Percentiles rank a stretch among this genome's conserved stretches.
Evolutionary conservation across 306 rosid species (phyloP).

Genomic region (barrel medic (Medicago truncatula)): MtrunA17r5.0-ANR NC_053048.1:30524501-30525000

Average conservation of each 20-base stretch:
- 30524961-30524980: no score
- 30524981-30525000: no score
- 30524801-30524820: no score
- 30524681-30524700: background rate
- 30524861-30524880: background rate
- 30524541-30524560: background rate
- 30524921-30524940: no score
- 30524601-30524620: background rate
- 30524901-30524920: no score
- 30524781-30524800: background rate
- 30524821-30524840: background rate
- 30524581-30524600: background rate
- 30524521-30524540: background rate
- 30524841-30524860: background rate
- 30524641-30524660: background rate
- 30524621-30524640: background rate
- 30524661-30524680: background rate
- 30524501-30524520: background rate
- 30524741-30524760: background rate
- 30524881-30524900: no score
- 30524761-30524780: constrained; percentile 13
- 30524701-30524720: background rate
- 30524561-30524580: constrained; percentile 19
- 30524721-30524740: background rate
- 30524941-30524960: no score